Evolutionary conservation across 176 grass and related monocot genomes (phyloP), one percentile per base, ranked within the genome.

Genomic region (Eragrostis nindensis): DNA sequence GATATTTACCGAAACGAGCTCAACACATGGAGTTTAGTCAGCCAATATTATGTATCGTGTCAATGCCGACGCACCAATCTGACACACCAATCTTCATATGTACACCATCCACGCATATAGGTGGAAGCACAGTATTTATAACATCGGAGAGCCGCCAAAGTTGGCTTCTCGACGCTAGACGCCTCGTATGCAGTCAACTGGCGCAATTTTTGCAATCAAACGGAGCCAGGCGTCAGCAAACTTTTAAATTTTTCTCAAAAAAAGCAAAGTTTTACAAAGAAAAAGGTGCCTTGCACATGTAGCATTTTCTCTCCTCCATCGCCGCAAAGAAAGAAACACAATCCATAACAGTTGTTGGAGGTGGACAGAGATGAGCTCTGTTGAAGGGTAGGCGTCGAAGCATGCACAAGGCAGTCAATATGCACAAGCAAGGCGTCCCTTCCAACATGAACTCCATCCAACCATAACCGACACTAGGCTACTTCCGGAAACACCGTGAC

Each of bases 271-370:
- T n/a, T n/a, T n/a, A 36, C 56, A 25, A 15, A 59, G 76, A 39
- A 59, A 59, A 38, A 47, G 25, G 46, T 45, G 26, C 9, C 49
- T 27, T 24, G 40, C 73, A 6, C 25, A n/a, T n/a, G n/a, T n/a
- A n/a, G n/a, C n/a, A n/a, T 22, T 21, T 55, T 32, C 40, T 24
- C 61, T 49, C 41, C 32, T 5, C 47, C 47, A 66, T 86, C 83
- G 21, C 60, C 46, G n/a, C 82, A 54, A 76, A n/a, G 2, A 0
- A 55, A 21, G 6, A 44, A 10, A 44, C 9, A 44, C 42, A 7
- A 5, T 9, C 3, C 42, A 44, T 44, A 10, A 44, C 4, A 44
- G 9, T 5, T 18, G 29, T 73, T 18, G 53, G 10, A 13, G 9
- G 8, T 45, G 9, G 41, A n/a, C 19, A 11, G 39, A 27, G 27